phyloP scores from a whole-genome alignment of 2,329 filamentous ascomycete species.

The Drechslerella coelobrocha region DNA sequence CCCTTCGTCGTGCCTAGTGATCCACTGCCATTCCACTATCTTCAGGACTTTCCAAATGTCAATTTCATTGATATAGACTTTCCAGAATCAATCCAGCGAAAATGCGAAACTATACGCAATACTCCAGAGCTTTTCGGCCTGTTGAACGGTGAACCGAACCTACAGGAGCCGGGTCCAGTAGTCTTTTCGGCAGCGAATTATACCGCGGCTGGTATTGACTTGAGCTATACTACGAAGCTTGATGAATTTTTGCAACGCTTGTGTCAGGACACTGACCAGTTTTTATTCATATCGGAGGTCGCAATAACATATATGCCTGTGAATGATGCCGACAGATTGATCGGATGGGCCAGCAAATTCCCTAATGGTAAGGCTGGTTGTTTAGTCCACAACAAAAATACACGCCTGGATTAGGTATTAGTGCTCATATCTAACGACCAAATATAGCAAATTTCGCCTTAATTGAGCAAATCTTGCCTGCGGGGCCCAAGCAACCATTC shows the following conservation, averaged over 20 bases:
- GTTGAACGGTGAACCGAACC: conserved; percentile 61
- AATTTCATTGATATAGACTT: conserved; percentile 87
- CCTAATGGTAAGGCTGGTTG: conserved; percentile 66
- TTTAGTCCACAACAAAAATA: too few species aligned
- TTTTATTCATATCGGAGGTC: conserved; percentile 87
- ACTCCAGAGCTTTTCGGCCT: conserved; percentile 67
- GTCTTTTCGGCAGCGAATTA: conserved; percentile 74
- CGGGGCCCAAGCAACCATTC: conserved; percentile 80
- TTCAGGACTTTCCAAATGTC: conserved; percentile 87
- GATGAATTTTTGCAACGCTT: conserved; percentile 64
- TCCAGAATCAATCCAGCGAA: conserved; percentile 76
- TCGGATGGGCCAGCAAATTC: conserved; percentile 77
- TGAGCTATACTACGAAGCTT: conserved; percentile 71
- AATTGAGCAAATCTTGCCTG: conserved; percentile 83
- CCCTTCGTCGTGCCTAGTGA: conserved; percentile 6
- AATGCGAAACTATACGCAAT: conserved; percentile 71
- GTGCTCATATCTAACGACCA: background rate
- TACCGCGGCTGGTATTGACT: conserved; percentile 79
- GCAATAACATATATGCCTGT: conserved; percentile 67
- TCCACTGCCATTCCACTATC: conserved; percentile 38
- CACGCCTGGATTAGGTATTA: too few species aligned
- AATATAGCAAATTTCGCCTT: conserved; percentile 77
- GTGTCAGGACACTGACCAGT: conserved; percentile 66
- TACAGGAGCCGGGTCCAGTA: conserved; percentile 60
- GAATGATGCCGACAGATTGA: conserved; percentile 65